These are phyloP conservation scores for Boletus sp. DNA, from an alignment of 768 basidiomycete species.

Conservation along the genomic window DNA sequence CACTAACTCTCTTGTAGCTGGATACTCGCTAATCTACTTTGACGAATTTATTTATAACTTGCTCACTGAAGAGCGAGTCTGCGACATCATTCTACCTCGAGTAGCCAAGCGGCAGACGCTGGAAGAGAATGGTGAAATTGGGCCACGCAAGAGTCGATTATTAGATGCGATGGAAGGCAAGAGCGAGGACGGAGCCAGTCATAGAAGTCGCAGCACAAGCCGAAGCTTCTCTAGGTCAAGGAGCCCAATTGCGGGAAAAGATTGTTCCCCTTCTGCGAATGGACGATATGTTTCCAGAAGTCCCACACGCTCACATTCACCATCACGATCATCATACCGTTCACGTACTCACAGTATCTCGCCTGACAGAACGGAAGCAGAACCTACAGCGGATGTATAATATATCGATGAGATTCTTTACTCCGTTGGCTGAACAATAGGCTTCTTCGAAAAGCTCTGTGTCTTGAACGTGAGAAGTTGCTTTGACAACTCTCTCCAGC, in stretches of 20 bases:
- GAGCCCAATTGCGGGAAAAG: constrained; percentile 21
- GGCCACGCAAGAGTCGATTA: constrained; percentile 80
- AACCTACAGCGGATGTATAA: constrained; percentile 16
- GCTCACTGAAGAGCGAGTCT: constrained; percentile 85
- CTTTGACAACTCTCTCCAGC: constrained; percentile 63
- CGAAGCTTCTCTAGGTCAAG: constrained; percentile 24
- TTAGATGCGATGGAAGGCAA: constrained; percentile 83
- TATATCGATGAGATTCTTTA: constrained; percentile 15
- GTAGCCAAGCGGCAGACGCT: constrained; percentile 79
- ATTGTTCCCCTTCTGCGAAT: constrained; percentile 40
- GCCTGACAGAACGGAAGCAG: constrained; percentile 50
- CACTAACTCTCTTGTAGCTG: constrained; percentile 48
- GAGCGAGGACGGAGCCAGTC: constrained; percentile 48
- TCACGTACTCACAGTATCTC: constrained; percentile 62
- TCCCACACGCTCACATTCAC: constrained; percentile 47
- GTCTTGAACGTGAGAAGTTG: constrained; percentile 55
- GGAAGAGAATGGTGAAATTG: constrained; percentile 90
- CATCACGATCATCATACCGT: constrained; percentile 40
- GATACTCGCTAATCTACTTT: constrained; percentile 81
- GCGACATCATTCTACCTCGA: constrained; percentile 94
- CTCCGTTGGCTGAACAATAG: constrained; percentile 15
- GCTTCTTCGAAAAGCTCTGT: constrained; percentile 31
- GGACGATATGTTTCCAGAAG: constrained; percentile 65
- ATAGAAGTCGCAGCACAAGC: constrained; percentile 37
- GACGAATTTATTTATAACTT: constrained; percentile 90